These are phyloP conservation scores for Rosa rugosa DNA, from an alignment of 306 rosid genomes.

Conservation along the genomic window DNA sequence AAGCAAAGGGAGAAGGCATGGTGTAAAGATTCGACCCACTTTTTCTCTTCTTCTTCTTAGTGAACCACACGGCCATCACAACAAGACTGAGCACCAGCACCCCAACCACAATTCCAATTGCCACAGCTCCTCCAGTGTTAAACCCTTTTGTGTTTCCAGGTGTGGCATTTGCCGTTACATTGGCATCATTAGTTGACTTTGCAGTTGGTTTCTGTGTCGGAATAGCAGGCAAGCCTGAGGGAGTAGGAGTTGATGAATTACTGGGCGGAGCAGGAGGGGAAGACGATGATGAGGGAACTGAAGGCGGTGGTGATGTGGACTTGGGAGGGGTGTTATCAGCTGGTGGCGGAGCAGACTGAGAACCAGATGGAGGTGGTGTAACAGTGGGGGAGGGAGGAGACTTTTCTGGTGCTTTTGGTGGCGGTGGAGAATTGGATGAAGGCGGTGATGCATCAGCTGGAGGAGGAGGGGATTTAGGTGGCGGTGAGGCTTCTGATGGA, in stretches of 20 bases:
- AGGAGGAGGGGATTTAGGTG: constrained; percentile 55
- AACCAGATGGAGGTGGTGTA: constrained; percentile 53
- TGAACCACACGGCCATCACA: constrained; percentile 62
- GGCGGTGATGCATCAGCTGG: constrained; percentile 52
- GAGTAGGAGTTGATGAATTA: constrained; percentile 37
- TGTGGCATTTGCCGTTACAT: constrained; percentile 7
- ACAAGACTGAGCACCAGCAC: constrained; percentile 65
- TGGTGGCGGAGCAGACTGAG: constrained; percentile 52
- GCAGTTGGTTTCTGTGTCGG: constrained; percentile 66
- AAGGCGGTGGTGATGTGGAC: constrained; percentile 58
- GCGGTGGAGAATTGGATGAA: constrained; percentile 47
- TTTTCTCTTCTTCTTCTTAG: constrained; percentile 59
- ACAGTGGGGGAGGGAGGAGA: constrained; percentile 47
- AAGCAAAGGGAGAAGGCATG: constrained; percentile 69
- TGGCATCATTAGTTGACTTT: constrained; percentile 38
- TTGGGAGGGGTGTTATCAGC: constrained; percentile 30
- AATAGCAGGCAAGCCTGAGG: constrained; percentile 30
- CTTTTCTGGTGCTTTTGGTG: constrained; percentile 51
- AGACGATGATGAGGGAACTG: constrained; percentile 56
- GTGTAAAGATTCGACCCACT: constrained; percentile 38
- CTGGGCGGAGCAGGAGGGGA: constrained; percentile 43
- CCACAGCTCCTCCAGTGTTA: constrained; percentile 46
- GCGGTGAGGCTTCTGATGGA: constrained; percentile 49
- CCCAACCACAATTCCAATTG: constrained; percentile 66
- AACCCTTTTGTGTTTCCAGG: constrained; percentile 49